Evolutionary conservation across 2,329 filamentous ascomycete species (phyloP).

Genomic region (Botryotinia narcissicola): DNA sequence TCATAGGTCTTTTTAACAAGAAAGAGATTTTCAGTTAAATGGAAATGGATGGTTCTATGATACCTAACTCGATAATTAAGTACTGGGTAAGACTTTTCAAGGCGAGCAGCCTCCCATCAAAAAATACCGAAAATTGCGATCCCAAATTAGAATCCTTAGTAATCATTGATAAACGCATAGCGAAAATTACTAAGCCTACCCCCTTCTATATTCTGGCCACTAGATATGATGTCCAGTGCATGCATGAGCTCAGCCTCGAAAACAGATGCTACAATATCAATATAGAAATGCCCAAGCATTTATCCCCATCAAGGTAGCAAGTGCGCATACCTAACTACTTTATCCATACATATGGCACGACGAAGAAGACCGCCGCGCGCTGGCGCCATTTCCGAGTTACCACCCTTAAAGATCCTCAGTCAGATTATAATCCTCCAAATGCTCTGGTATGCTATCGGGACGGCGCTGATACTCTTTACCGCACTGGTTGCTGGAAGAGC

Average conservation of each 20-base stretch:
- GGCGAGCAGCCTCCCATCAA: not conserved
- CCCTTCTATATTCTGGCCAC: constrained; percentile 13
- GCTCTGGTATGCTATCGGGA: constrained; percentile 61
- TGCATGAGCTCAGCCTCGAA: not conserved
- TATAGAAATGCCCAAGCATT: constrained; percentile 14
- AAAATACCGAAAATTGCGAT: not conserved
- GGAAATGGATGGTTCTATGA: not conserved
- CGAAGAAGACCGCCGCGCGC: constrained; percentile 61
- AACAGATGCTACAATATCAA: not conserved
- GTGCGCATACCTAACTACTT: constrained; percentile 8
- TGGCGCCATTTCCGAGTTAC: constrained; percentile 64
- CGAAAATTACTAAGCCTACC: not conserved
- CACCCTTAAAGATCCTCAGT: constrained; percentile 63
- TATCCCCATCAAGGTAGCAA: constrained; percentile 4
- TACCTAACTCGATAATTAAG: not conserved
- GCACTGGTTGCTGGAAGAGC: constrained; percentile 62
- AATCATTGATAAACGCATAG: not conserved
- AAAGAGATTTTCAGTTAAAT: not conserved
- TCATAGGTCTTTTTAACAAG: not conserved
- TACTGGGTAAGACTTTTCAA: not conserved
- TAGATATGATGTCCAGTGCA: not conserved
- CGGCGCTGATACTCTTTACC: constrained; percentile 64
- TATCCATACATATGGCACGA: constrained; percentile 39
- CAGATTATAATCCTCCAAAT: constrained; percentile 65
- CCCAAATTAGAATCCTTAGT: not conserved